A percentile compares a stretch with the other conserved stretches of the same genome.
Conservation (phyloP, 139 green algal species). For the Chlamydomonas incerta region DNA sequence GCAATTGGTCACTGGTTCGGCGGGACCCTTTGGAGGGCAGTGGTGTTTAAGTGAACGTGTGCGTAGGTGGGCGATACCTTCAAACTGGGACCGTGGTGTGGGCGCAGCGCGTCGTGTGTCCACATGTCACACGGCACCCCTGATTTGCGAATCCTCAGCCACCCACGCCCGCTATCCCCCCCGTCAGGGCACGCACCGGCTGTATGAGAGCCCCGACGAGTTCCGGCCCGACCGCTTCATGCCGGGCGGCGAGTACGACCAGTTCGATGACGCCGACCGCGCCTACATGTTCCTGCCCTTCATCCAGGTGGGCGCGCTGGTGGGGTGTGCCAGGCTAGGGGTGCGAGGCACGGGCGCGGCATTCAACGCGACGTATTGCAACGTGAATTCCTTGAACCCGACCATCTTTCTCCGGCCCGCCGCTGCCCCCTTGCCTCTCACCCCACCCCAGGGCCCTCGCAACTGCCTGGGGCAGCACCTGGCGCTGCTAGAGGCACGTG, state of each 20-base stretch:
- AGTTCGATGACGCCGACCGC: slow-evolving; percentile 80
- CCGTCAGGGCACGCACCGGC: slow-evolving; percentile 82
- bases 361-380: too few species aligned
- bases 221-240: slow-evolving; percentile 92
- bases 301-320: slow-evolving; percentile 74
- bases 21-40: too few species aligned
- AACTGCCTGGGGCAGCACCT: slow-evolving; percentile 96
- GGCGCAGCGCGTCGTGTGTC: too few species aligned
- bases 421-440: too few species aligned
- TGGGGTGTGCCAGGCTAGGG: background rate
- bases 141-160: too few species aligned
- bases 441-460: slow-evolving; percentile 70
- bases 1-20: too few species aligned
- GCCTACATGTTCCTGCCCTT: slow-evolving; percentile 96
- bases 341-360: background rate
- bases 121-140: too few species aligned
- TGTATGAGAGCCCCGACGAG: slow-evolving; percentile 79
- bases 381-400: too few species aligned
- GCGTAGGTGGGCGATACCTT: too few species aligned
- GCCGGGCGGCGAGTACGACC: slow-evolving; percentile 87
- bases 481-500: slow-evolving; percentile 87
- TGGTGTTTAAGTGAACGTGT: too few species aligned
- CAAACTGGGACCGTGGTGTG: too few species aligned
- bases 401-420: too few species aligned
- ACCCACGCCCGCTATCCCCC: background rate